A percentile compares a stretch with the other conserved stretches of the same genome.
Evolutionary conservation across 805 yeast genomes (phyloP).

Genomic region (Teunomyces aglyptinius): DNA sequence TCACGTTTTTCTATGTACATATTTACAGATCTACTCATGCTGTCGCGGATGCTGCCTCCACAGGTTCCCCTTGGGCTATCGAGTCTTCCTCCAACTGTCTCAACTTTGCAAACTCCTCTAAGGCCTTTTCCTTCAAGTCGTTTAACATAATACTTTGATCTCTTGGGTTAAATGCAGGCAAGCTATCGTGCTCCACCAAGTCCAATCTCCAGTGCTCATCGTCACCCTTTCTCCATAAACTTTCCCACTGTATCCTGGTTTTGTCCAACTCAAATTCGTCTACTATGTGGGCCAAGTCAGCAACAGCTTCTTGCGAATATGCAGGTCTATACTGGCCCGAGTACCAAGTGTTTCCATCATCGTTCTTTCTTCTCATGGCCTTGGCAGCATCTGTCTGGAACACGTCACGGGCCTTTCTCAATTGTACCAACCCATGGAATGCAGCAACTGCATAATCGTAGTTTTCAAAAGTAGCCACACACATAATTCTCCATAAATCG

Average conservation of each 20-base stretch:
- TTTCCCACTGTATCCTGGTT: conserved; percentile 75
- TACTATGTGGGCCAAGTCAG: conserved; percentile 72
- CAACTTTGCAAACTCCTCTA: conserved; percentile 30
- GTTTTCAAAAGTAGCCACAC: conserved; percentile 65
- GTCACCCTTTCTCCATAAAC: conserved; percentile 83
- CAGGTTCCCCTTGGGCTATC: background rate
- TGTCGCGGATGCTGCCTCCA: background rate
- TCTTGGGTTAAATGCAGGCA: conserved; percentile 59
- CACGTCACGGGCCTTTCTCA: conserved; percentile 72
- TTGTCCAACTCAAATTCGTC: conserved; percentile 54
- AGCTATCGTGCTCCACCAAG: conserved; percentile 57
- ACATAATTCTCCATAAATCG: conserved; percentile 90
- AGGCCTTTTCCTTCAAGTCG: conserved; percentile 47
- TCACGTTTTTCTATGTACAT: conserved; percentile 5
- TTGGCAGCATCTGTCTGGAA: conserved; percentile 59
- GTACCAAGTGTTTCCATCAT: conserved; percentile 80
- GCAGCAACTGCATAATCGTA: conserved; percentile 69
- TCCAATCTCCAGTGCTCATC: conserved; percentile 65
- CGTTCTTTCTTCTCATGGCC: conserved; percentile 66
- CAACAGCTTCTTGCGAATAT: conserved; percentile 85
- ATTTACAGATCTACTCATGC: conserved; percentile 9
- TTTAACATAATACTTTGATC: conserved; percentile 67
- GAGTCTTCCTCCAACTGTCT: conserved; percentile 13
- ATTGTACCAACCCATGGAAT: conserved; percentile 68
- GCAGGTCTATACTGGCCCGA: conserved; percentile 88